A percentile compares a stretch with the other conserved stretches of the same genome.
These are phyloP conservation scores for Ambrosia artemisiifolia DNA, from an alignment of 129 eudicot species.

Conservation along the genomic window DNA sequence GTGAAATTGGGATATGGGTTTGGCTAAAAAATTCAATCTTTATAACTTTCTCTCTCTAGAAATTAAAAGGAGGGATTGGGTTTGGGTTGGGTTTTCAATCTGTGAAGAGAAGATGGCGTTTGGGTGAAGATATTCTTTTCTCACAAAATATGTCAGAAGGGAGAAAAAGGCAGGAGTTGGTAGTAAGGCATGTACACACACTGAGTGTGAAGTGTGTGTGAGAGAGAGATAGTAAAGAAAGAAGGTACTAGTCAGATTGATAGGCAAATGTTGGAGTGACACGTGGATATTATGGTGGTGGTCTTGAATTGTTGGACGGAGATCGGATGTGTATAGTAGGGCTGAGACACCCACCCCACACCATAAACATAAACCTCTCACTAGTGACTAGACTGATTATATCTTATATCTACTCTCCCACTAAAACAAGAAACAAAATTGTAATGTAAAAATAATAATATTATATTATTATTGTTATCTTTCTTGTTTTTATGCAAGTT, in stretches of 20 bases:
- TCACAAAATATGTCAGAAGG: constrained; percentile 13
- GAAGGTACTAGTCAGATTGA: constrained; percentile 20
- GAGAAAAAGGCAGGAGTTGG: constrained; percentile 12
- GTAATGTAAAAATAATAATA: neutral
- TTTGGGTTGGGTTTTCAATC: constrained; percentile 10
- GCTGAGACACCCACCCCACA: constrained; percentile 24
- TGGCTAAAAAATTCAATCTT: constrained; percentile 11
- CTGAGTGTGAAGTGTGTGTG: constrained; percentile 22
- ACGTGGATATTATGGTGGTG: constrained; percentile 33
- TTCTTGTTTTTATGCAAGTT: constrained; percentile 2
- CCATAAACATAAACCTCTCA: neutral
- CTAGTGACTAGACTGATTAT: neutral
- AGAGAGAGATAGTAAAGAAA: neutral
- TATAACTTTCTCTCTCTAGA: constrained; percentile 19
- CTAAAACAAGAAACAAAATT: neutral
- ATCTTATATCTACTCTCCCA: neutral
- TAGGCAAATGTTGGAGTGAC: constrained; percentile 29
- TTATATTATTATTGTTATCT: neutral
- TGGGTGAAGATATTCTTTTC: constrained; percentile 39
- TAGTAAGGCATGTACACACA: constrained; percentile 1
- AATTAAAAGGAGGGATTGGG: neutral
- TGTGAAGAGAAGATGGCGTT: constrained; percentile 25
- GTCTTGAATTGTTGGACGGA: constrained; percentile 21
- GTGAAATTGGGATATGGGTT: constrained; percentile 9
- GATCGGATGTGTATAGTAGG: neutral